Base-by-base conservation (phyloP, 2,329 filamentous ascomycete genomes). In the Fusarium tjaetaba region DNA sequence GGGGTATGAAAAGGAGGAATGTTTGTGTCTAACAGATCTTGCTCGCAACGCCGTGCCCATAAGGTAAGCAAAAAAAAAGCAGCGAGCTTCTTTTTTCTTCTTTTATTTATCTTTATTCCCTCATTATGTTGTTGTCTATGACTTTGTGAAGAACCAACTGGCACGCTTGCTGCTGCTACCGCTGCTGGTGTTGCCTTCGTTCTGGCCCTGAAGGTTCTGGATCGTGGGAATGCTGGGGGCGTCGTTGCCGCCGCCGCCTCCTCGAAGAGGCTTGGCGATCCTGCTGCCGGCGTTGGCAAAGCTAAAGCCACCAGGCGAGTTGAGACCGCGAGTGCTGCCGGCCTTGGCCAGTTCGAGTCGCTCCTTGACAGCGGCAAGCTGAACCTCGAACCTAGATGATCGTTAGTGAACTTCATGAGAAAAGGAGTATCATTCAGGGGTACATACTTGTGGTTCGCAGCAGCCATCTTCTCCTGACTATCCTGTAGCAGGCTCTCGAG, bases 281-380 rank as follows among this genome's bases (percentile, higher is more conserved):
- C 91, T 86, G 83, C 90, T 92, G 65, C 90, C 90, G 8, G 87
- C 88, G 60, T 84, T 86, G 71, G 86, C 84, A 77, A 93, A 97
- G 84, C 88, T 94, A 82, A 97, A 96, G 78, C 90, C 90, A 62
- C 88, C 87, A 13, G 89, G 87, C 53, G 91, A 89, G 75, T 90
- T 90, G 62, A 98, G 90, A 61, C 94, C 95, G 74, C 95, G 92
- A 16, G 95, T 97, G 74, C 93, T 96, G 79, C 95, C 94, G 55
- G 92, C 90, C 85, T 98, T 99, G 82, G 95, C 96, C 59, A 94
- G 93, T 85, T 99, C 96, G 75, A 99, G 92, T 72, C 96, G 94
- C 82, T 99, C 96, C 87, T 98, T 99, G 84, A 99, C 96, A 58
- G 95, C 95, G 48, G 95, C 93, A 81, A 99, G 93, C 85, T 99